Conservation (phyloP, 1,284 basidiomycete genomes). For the Papiliotrema fonsecae region DNA sequence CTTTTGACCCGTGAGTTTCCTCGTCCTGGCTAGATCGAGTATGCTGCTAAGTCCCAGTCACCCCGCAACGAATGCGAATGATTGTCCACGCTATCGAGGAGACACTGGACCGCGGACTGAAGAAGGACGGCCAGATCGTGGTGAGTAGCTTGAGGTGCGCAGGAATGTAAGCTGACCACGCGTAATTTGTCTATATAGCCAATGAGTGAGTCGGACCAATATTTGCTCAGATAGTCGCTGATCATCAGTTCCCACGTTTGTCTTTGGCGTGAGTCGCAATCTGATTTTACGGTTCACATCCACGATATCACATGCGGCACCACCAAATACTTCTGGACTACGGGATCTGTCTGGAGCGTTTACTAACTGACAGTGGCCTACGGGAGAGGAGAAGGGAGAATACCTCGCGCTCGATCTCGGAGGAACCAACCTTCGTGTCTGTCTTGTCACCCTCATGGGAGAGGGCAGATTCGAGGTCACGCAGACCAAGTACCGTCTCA, state of each 20-base stretch:
- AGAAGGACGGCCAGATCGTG: constrained; percentile 79
- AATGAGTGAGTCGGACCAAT: constrained; percentile 56
- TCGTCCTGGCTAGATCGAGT: constrained; percentile 5
- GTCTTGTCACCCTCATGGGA: constrained; percentile 87
- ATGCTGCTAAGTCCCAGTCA: constrained; percentile 54
- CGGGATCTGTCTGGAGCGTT: neutral
- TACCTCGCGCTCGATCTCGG: constrained; percentile 93
- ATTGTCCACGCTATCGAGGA: constrained; percentile 96
- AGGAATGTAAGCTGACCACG: neutral
- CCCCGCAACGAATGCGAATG: constrained; percentile 91
- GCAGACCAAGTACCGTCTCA: constrained; percentile 93
- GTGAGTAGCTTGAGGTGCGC: constrained; percentile 54
- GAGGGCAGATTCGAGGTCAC: constrained; percentile 95
- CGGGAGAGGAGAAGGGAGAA: constrained; percentile 81
- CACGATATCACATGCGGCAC: no score
- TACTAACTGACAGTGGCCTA: constrained; percentile 62
- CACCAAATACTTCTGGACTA: no score
- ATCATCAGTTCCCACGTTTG: constrained; percentile 78
- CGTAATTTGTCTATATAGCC: constrained; percentile 23
- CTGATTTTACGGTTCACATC: neutral
- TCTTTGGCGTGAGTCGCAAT: constrained; percentile 64
- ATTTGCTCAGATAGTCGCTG: constrained; percentile 86
- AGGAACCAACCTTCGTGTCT: constrained; percentile 95
- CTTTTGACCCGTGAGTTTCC: constrained; percentile 55
- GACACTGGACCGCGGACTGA: constrained; percentile 77